These are phyloP conservation scores for Eimeria nieschulzi DNA, from an alignment of 169 alveolate genomes.

Conservation along the genomic window DNA sequence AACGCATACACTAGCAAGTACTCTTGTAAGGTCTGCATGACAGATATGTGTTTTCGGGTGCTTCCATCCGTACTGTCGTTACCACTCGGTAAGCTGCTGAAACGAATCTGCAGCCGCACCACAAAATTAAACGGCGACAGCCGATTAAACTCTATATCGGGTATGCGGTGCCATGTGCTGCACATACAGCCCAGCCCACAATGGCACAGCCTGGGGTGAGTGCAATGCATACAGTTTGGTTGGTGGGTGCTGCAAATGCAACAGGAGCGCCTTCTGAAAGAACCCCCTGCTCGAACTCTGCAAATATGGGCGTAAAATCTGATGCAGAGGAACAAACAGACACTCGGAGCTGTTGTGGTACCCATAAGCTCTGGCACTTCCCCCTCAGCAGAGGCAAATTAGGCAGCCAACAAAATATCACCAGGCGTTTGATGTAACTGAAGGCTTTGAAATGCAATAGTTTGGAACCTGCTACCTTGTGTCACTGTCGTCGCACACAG, in stretches of 20 bases:
- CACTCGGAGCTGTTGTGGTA: no score
- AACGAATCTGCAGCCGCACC: neutral
- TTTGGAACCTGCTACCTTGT: neutral
- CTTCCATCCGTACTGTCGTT: neutral
- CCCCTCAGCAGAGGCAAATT: no score
- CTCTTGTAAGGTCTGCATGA: neutral
- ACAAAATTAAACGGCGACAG: neutral
- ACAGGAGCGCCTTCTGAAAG: neutral
- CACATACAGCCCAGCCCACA: neutral
- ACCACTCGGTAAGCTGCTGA: neutral
- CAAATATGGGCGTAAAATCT: neutral
- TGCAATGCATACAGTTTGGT: neutral
- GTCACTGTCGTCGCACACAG: neutral
- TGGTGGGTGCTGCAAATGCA: constrained; percentile 18
- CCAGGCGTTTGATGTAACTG: no score
- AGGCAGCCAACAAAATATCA: no score
- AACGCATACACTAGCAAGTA: neutral
- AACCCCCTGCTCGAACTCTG: neutral
- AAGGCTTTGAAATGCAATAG: no score
- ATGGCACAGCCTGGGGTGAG: neutral
- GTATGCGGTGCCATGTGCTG: neutral
- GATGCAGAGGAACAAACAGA: neutral
- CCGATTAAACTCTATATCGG: neutral
- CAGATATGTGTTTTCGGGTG: neutral
- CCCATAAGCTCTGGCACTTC: no score